Conservation (phyloP, 169 alveolate species). For the Cryptosporidium canis region DNA sequence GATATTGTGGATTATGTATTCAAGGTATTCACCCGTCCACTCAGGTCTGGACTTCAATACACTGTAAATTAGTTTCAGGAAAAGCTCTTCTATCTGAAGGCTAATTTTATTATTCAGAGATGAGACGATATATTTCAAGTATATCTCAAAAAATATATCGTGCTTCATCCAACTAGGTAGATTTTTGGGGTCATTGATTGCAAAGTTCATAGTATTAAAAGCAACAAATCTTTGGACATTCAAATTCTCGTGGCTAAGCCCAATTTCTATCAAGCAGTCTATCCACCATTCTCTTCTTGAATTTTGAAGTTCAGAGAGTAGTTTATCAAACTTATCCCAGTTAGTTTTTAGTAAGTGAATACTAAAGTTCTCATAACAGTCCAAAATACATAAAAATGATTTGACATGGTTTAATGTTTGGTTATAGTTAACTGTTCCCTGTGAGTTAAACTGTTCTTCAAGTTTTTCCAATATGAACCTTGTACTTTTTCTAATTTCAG, state of each 20-base stretch:
- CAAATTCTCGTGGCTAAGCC: slow-evolving; percentile 47
- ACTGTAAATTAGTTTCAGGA: slow-evolving; percentile 11
- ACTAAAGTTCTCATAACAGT: slow-evolving; percentile 75
- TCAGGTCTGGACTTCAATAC: neutral
- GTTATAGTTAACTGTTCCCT: neutral
- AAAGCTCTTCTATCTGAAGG: slow-evolving; percentile 42
- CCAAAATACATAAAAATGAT: slow-evolving; percentile 69
- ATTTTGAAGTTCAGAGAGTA: slow-evolving; percentile 26
- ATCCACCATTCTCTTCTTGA: slow-evolving; percentile 47
- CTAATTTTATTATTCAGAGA: slow-evolving; percentile 38
- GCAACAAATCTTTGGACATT: slow-evolving; percentile 41
- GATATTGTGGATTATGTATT: neutral
- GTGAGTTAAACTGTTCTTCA: neutral
- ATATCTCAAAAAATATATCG: slow-evolving; percentile 23
- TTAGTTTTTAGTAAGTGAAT: slow-evolving; percentile 75
- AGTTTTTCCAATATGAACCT: slow-evolving; percentile 37
- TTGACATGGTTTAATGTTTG: slow-evolving; percentile 16
- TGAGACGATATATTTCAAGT: slow-evolving; percentile 30
- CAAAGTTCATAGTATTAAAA: slow-evolving; percentile 48
- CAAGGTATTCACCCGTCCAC: slow-evolving; percentile 29
- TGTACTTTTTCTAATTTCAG: slow-evolving; percentile 45
- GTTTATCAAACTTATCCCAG: slow-evolving; percentile 71
- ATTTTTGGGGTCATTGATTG: neutral
- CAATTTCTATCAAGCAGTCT: slow-evolving; percentile 23
- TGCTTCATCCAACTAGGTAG: slow-evolving; percentile 25